Evolutionary conservation across 2,329 filamentous ascomycete genomes (phyloP).

Genomic region (Phaeosphaeriaceae sp.): DNA sequence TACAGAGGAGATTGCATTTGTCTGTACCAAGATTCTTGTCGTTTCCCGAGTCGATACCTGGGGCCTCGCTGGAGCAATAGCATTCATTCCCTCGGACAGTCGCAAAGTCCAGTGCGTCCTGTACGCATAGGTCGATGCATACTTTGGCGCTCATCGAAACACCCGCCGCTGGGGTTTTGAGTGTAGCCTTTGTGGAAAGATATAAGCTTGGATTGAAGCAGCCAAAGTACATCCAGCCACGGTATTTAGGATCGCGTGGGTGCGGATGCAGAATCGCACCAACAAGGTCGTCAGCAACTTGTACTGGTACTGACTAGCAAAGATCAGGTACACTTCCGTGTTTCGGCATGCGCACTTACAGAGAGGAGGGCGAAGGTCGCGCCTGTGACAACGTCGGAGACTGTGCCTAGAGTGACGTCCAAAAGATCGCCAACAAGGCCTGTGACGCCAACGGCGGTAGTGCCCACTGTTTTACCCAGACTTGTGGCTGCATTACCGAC

Average conservation of each 20-base stretch:
- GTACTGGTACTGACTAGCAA: not conserved
- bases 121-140: conserved; percentile 8
- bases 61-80: conserved; percentile 9
- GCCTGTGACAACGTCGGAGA: conserved; percentile 3
- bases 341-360: not conserved
- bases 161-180: not conserved
- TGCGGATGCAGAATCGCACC: conserved; percentile 4
- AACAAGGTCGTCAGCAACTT: conserved; percentile 1
- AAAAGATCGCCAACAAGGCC: not conserved
- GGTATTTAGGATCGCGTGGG: conserved; percentile 7
- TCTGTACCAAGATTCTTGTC: not conserved
- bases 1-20: conserved; percentile 4
- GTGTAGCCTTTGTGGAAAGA: not conserved
- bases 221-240: conserved; percentile 12
- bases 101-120: conserved; percentile 3
- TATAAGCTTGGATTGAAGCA: conserved; percentile 5
- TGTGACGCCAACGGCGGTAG: not conserved
- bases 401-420: conserved; percentile 2
- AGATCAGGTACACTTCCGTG: not conserved
- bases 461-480: not conserved
- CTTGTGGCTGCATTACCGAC: not conserved
- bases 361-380: conserved; percentile 1
- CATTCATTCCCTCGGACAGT: conserved; percentile 1
- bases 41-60: not conserved
- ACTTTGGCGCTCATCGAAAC: conserved; percentile 1